Base-by-base conservation (phyloP, 2,329 filamentous ascomycete genomes). In the Hysterium pulicare region DNA sequence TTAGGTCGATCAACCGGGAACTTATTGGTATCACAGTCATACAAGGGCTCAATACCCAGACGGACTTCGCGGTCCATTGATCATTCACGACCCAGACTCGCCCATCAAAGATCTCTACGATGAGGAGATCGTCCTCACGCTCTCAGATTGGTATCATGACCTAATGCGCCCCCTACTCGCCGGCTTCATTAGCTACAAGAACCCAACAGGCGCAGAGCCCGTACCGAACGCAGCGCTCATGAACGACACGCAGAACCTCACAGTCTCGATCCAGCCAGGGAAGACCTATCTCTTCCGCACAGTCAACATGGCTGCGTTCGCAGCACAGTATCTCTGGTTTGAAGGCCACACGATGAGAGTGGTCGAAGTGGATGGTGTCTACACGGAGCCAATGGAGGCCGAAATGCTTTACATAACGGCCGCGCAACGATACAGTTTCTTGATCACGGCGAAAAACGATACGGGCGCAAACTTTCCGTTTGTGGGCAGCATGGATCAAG, bases 121-220 rank as follows among this genome's bases (percentile, higher is more conserved):
- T 24, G 75, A 76, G 32, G 84, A 88, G 47, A 67, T 82, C 23
- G 71, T 84, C 0, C 58, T 88, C 15, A 84, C 85, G 48, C 66
- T 89, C n/a, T 82, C 81, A 15, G 85, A 89, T 53, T 85, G 85
- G 72, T 88, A 89, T 45, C 83, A 88, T 52, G 78, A 83, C 36
- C 60, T 70, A 22, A 75, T 76, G 69, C 63, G 63, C 3, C 57
- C 51, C n/a, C 66, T 82, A 0, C 47, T 67, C 3, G 47, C 54
- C 13, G 33, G 32, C 20, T 65, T 68, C 47, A 73, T 85, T 31
- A 73, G 50, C 51, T 61, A 74, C 16, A 66, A 66, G 36, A 81
- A 81, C 43, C 77, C 75, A 0, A 82, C 69, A 51, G 78, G 70
- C 19, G 78, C 81, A 1, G 83, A 87, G 58, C 84, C 83, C 0